Evolutionary conservation across 805 yeast species (phyloP), one percentile per base, ranked within the genome.

Genomic region (Yarrowia keelungensis): DNA sequence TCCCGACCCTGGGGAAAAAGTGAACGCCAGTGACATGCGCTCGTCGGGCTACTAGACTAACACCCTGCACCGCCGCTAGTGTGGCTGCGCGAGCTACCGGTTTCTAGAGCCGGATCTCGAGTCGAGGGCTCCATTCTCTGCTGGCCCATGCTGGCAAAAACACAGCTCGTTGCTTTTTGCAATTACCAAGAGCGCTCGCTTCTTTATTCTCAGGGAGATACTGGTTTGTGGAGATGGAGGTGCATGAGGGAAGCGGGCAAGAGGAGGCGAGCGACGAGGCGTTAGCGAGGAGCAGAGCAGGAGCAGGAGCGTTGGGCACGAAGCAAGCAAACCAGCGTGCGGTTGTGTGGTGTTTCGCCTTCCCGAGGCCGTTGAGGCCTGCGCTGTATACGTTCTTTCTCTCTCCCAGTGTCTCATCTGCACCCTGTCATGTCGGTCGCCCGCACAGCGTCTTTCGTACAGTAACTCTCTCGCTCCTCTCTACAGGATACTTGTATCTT

Each of bases 191-290:
- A 32, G n/a, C 5, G 32, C 32, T 26, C 50, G 4, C 53, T 32
- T n/a, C 22, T 51, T 51, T 51, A 51, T 51, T 35, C 56, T 35
- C 56, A 51, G 56, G 56, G 42, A 35, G 26, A 36, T n/a, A 51
- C 42, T 51, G 56, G 56, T 36, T 51, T 51, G 56, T n/a, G 42
- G 56, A 51, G 56, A 16, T 32, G 56, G 15, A 9, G 15, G 41
- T 51, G 56, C 56, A 51, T 35, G 22, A 11, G 42, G 42, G 26
- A 51, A 16, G 56, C 26, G 56, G 56, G 56, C 42, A 35, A 8
- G 56, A 51, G 56, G n/a, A 36, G 26, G 42, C 42, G 56, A 51
- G 54, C 39, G 41, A 35, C 39, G 41, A 35, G 15, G 36, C 26
- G 50, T 38, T 38, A 38, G 39, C 39, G 39, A 38, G 39, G 12